Base-by-base conservation (phyloP, 441 rosid species). In the Brassica balearica region DNA sequence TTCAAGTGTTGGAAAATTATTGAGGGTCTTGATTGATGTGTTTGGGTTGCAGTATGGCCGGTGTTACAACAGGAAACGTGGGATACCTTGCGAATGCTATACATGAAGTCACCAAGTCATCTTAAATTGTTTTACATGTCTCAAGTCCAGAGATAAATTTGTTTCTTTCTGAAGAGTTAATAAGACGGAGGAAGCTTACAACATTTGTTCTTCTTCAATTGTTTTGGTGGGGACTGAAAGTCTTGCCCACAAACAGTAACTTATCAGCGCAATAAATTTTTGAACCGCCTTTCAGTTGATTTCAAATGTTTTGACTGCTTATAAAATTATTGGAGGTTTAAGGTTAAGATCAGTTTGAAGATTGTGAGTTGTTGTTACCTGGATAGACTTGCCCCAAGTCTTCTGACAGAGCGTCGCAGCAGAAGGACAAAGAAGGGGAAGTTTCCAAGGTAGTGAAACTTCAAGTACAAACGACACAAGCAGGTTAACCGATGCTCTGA, bases 51-150 rank as follows among this genome's bases (percentile, higher is more conserved):
- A 95, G 99, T 79, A 91, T 95, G 99, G 98, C 99, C 2, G 98
- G 99, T 27, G 88, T 95, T 43, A 95, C 98, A 0, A 88, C 92
- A 2, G 92, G 92, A 53, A 95, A 91, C 48, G 97, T 95, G 5
- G 89, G 86, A 73, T 95, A 88, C 84, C 83, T 95, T 82, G 98
- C 98, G 14, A 90, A 87, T 76, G 99, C 97, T 62, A 91, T 95
- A 77, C 88, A 90, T 72, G 90, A 88, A 86, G 95, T 91, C 75
- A 85, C 93, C 65, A 88, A 89, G 82, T 34, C 69, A 27, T 62
- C 41, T 62, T 62, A 62, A 62, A 22, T 23, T 60, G 17, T 22
- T 23, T 19, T 46, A 55, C 72, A 20, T 68, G 59, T 25, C 70
- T 62, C 61, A 12, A 38, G 51, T 51, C 4, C 29, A 41, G 56